Conservation (phyloP, 805 yeast species). For the Yarrowia sp. region DNA sequence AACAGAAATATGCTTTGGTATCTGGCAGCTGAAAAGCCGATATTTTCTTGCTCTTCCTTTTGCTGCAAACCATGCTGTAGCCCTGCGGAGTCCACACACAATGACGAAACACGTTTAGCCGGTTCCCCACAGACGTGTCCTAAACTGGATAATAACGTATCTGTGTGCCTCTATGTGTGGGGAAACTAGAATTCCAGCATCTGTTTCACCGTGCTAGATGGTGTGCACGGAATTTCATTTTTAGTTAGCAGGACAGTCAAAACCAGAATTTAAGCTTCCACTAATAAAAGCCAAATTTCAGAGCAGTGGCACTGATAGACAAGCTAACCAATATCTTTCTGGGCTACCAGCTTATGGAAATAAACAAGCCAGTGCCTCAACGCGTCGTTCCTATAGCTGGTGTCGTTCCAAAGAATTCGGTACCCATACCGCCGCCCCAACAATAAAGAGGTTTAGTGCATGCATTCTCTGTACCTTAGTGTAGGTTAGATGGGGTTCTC, state of each 20-base stretch:
- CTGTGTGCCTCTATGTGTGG: not conserved
- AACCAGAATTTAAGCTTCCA: not conserved
- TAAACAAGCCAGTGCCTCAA: not conserved
- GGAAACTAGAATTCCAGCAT: not conserved
- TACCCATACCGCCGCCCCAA: not conserved
- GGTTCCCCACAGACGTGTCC: not conserved
- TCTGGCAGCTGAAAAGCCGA: not conserved
- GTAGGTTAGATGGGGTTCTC: not conserved
- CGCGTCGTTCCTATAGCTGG: not conserved
- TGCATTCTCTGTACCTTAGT: not conserved
- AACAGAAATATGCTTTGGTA: not conserved
- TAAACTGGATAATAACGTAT: not conserved
- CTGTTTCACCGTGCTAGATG: slow-evolving; percentile 1
- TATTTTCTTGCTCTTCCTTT: not conserved
- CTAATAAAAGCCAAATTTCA: not conserved
- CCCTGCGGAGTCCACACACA: too few species aligned
- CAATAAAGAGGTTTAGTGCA: not conserved
- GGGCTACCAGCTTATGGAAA: not conserved
- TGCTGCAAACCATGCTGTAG: not conserved
- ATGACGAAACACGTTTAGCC: not conserved
- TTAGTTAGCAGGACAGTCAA: not conserved
- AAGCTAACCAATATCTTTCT: not conserved
- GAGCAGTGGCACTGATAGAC: not conserved
- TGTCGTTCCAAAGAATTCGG: not conserved
- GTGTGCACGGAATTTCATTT: not conserved